These are phyloP conservation scores for Rutstroemia sp. DNA, from an alignment of 2,329 filamentous ascomycete genomes.

Conservation along the genomic window DNA sequence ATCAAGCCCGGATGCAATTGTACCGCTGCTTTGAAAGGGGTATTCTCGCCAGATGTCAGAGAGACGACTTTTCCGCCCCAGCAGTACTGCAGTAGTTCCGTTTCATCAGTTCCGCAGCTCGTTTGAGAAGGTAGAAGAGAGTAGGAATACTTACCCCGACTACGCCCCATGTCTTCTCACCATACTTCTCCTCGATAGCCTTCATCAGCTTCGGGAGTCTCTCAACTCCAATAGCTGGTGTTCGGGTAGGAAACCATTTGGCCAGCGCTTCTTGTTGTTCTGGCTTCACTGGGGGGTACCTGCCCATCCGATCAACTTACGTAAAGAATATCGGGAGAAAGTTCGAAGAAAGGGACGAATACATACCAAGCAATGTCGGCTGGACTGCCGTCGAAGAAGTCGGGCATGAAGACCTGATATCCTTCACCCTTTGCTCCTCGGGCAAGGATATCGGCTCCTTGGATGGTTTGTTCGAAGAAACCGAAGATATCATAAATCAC, in stretches of 20 bases:
- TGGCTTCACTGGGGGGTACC: constrained; percentile 13
- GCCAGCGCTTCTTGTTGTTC: constrained; percentile 7
- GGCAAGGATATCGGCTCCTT: constrained; percentile 60
- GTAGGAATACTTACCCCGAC: constrained; percentile 6
- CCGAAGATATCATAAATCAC: constrained; percentile 59
- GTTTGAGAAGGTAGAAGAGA: too few relatives aligned
- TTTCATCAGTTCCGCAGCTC: neutral
- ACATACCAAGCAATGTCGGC: constrained; percentile 42
- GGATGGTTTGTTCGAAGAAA: constrained; percentile 61
- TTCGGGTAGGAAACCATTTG: constrained; percentile 13
- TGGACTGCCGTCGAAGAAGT: constrained; percentile 68
- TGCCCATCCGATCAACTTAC: neutral
- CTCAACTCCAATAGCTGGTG: constrained; percentile 32
- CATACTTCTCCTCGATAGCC: constrained; percentile 42
- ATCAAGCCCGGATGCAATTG: constrained; percentile 54
- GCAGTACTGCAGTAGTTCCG: constrained; percentile 14
- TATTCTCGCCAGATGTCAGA: constrained; percentile 13
- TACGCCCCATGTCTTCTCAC: constrained; percentile 39
- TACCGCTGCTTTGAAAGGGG: constrained; percentile 42
- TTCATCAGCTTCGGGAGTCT: constrained; percentile 42
- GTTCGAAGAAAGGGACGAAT: too few relatives aligned
- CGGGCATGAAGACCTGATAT: constrained; percentile 83
- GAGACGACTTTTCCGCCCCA: constrained; percentile 24
- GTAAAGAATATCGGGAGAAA: neutral
- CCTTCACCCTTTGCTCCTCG: constrained; percentile 36